These are phyloP conservation scores for Knufia fluminis DNA, from an alignment of 2,329 filamentous ascomycete genomes.

Conservation along the genomic window DNA sequence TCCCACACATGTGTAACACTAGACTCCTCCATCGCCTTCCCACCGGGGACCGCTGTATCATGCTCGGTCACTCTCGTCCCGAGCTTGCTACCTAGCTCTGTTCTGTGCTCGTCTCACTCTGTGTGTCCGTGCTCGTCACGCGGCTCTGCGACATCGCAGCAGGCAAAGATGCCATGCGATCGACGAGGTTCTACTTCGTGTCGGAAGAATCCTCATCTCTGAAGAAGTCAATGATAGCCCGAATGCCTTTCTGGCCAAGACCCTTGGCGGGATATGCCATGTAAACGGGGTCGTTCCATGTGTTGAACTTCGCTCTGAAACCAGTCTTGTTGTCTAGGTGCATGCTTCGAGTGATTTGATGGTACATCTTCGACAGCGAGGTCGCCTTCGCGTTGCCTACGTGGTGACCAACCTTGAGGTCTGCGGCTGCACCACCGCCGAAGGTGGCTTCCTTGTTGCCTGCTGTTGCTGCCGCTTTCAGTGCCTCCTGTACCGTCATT, in stretches of 20 bases:
- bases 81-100: no score
- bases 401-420: conserved; percentile 62
- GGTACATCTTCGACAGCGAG: conserved; percentile 64
- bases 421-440: conserved; percentile 61
- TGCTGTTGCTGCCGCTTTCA: conserved; percentile 44
- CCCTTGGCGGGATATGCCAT: conserved; percentile 74
- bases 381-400: conserved; percentile 62
- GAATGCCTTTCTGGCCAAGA: conserved; percentile 61
- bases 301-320: conserved; percentile 74
- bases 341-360: conserved; percentile 61
- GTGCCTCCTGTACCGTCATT: conserved; percentile 55
- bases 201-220: conserved; percentile 37
- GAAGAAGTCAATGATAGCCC: conserved; percentile 72
- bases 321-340: conserved; percentile 65
- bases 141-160: no score
- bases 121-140: no score
- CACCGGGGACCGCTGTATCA: no score
- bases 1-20: no score
- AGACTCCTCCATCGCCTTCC: no score
- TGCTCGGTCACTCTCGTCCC: no score
- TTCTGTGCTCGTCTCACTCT: no score
- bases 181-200: background rate
- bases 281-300: conserved; percentile 64
- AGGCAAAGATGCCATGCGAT: no score
- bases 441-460: conserved; percentile 61